Base-by-base conservation (phyloP, 1,139 yeast species). In the Hansenula sp. region DNA sequence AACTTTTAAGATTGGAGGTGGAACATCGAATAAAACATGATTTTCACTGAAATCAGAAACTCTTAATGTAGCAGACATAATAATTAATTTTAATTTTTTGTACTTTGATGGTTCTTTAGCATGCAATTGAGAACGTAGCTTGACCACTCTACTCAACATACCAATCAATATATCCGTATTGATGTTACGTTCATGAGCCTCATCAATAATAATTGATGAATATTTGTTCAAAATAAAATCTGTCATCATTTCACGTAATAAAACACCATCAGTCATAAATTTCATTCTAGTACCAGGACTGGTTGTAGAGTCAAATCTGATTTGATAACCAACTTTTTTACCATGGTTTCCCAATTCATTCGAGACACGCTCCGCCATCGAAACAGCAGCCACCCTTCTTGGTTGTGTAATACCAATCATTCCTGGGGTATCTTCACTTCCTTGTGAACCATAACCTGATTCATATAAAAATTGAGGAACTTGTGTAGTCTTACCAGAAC, bases 251-350 rank as follows among this genome's bases (percentile, higher is more conserved):
- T 94, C 99, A 55, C 98, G 74, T 31, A 94, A 68, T 43, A 94
- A 68, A 36, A 94, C 96, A 79, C 99, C 99, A 71, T 94, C 99
- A 2, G 99, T 94, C 99, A 94, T 93, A 59, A 93, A 91, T 63
- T 94, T 94, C 63, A 94, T 63, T 5, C 87, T 85, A 0, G 99
- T 94, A 47, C 81, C 80, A 15, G 75, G 66, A 46, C 77, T 77
- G 5, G 84, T 77, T 2, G 80, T 79, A 4, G 93, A 76, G 57
- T 94, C 99, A 58, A 94, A 94, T 52, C 99, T 71, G 47, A 94
- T 86, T 63, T 93, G 98, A 61, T 93, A 81, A 10, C 93, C 96
- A 12, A 94, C 99, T 47, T 77, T 72, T 27, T 75, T 64, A 4
- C 87, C 84, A 53, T 85, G 89, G 51, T 83, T 76, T 0, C 98